Evolutionary conservation across 768 basidiomycete species (phyloP).

Genomic region (Naganishia kalamii): DNA sequence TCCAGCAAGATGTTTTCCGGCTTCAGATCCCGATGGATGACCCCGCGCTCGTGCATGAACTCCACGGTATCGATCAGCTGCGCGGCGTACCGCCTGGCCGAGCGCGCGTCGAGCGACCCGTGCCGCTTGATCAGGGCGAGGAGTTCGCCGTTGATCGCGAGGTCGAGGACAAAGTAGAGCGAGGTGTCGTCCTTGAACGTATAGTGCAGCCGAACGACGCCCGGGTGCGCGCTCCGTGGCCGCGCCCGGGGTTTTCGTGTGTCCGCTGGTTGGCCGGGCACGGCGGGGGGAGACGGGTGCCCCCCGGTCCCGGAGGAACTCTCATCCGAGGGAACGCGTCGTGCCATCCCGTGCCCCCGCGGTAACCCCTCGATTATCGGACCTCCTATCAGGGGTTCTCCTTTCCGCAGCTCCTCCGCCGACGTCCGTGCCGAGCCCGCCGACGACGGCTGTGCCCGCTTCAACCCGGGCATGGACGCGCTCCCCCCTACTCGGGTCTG

Average conservation of each 20-base stretch:
- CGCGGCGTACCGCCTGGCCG: conserved; percentile 76
- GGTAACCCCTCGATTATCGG: neutral
- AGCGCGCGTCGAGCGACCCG: conserved; percentile 76
- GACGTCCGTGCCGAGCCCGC: neutral
- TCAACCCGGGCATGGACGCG: conserved; percentile 3
- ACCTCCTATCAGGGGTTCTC: neutral
- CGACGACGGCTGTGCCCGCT: neutral
- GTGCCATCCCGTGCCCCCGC: neutral
- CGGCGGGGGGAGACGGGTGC: no score
- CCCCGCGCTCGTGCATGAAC: conserved; percentile 82
- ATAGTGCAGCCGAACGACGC: conserved; percentile 40
- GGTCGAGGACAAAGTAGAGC: conserved; percentile 50
- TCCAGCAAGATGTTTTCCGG: conserved; percentile 70
- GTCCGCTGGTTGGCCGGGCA: no score
- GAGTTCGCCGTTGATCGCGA: conserved; percentile 50
- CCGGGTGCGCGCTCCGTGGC: conserved; percentile 32
- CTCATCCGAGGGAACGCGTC: neutral
- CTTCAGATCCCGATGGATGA: conserved; percentile 69
- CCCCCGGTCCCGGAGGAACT: no score
- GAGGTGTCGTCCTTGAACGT: conserved; percentile 44
- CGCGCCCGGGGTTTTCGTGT: conserved; percentile 13
- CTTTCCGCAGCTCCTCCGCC: neutral
- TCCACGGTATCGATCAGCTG: conserved; percentile 81
- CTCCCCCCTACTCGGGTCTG: conserved; percentile 3
- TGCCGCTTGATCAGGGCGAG: conserved; percentile 50